phyloP scores from a whole-genome alignment of 257 asterid species.

The Solanum virginianum region DNA sequence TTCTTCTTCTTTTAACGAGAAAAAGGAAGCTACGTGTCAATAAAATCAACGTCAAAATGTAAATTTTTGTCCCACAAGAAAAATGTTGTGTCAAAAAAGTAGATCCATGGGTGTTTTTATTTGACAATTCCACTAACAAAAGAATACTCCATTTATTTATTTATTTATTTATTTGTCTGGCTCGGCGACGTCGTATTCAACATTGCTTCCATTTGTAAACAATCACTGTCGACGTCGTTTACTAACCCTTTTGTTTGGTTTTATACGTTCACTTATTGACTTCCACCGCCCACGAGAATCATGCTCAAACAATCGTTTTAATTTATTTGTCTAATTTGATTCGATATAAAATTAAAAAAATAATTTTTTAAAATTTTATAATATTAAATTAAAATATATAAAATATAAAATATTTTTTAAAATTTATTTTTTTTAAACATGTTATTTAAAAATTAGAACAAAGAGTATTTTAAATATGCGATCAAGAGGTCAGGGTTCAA shows the following conservation, averaged over 20 bases:
- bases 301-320: not conserved
- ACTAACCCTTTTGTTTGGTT: not conserved
- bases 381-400: too few species aligned
- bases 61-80: not conserved
- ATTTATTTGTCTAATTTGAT: not conserved
- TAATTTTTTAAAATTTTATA: too few species aligned
- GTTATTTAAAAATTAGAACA: too few species aligned
- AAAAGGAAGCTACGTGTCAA: not conserved
- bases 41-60: not conserved
- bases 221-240: slow-evolving; percentile 14
- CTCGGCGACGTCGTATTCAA: slow-evolving; percentile 6
- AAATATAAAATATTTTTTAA: too few species aligned
- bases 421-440: too few species aligned
- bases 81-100: not conserved
- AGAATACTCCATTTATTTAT: not conserved
- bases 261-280: not conserved
- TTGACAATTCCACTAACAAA: not conserved
- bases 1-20: not conserved
- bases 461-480: too few species aligned
- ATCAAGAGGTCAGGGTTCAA: too few species aligned
- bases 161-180: not conserved
- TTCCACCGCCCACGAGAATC: not conserved
- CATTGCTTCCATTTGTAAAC: not conserved
- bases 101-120: not conserved
- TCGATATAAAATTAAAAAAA: too few species aligned